Conservation (phyloP, 1,139 yeast species). For the Debaryomyces sp. region DNA sequence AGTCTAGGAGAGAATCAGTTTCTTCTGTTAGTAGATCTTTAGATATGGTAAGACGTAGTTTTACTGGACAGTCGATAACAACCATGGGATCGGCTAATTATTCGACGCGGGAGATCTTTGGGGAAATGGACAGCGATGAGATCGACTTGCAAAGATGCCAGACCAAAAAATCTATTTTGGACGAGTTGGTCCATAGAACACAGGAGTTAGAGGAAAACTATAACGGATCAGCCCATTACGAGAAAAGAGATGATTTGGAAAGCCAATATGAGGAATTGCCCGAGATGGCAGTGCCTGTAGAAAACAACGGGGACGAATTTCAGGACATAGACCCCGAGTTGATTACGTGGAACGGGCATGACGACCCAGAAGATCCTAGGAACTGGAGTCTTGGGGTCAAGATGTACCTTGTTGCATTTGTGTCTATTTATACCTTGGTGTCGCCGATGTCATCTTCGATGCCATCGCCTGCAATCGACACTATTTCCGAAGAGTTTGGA, state of each 20-base stretch:
- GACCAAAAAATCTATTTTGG: slow-evolving; percentile 42
- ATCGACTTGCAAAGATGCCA: slow-evolving; percentile 38
- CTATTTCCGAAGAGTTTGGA: slow-evolving; percentile 35
- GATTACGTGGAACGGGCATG: slow-evolving; percentile 41
- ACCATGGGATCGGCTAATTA: slow-evolving; percentile 13
- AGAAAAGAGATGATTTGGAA: neutral
- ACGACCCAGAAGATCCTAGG: slow-evolving; percentile 44
- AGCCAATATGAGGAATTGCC: slow-evolving; percentile 3
- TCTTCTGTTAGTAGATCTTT: slow-evolving; percentile 17
- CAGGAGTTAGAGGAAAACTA: slow-evolving; percentile 11
- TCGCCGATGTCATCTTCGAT: slow-evolving; percentile 52
- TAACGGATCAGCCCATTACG: neutral
- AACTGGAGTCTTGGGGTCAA: slow-evolving; percentile 39
- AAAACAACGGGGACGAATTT: slow-evolving; percentile 40
- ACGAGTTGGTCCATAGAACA: slow-evolving; percentile 33
- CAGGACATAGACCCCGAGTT: slow-evolving; percentile 44
- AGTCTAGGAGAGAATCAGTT: slow-evolving; percentile 16
- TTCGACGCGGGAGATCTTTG: slow-evolving; percentile 38
- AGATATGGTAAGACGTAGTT: slow-evolving; percentile 17
- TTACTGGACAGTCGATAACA: slow-evolving; percentile 12
- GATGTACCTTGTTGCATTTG: slow-evolving; percentile 33
- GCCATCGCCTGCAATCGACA: slow-evolving; percentile 45
- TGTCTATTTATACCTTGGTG: slow-evolving; percentile 44
- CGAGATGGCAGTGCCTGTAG: slow-evolving; percentile 6
- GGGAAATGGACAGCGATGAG: slow-evolving; percentile 32